These are phyloP conservation scores for Kalaharituber pfeilii DNA, from an alignment of 2,329 filamentous ascomycete genomes.

Conservation along the genomic window DNA sequence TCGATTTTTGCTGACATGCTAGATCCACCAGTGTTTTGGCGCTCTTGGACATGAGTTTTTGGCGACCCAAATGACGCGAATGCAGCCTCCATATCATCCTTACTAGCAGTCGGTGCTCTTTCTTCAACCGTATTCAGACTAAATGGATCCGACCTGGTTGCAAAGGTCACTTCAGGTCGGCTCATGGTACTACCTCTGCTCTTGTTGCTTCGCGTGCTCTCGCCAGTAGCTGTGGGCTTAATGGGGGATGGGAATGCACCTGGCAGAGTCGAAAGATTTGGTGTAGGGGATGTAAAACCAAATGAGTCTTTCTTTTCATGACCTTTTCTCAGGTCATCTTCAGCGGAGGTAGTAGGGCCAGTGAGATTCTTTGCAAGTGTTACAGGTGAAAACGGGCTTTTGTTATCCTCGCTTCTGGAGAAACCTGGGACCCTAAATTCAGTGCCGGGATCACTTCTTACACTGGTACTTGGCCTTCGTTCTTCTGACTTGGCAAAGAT, in stretches of 20 bases:
- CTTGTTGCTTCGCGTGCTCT: slow-evolving; percentile 33
- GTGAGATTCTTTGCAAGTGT: slow-evolving; percentile 19
- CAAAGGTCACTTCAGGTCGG: slow-evolving; percentile 34
- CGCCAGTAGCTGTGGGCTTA: slow-evolving; percentile 33
- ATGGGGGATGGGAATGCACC: slow-evolving; percentile 35
- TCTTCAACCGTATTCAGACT: slow-evolving; percentile 24
- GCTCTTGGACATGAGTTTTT: slow-evolving; percentile 33
- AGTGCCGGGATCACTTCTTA: slow-evolving; percentile 30
- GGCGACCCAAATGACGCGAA: slow-evolving; percentile 55
- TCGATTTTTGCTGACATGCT: slow-evolving; percentile 40
- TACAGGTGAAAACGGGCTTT: slow-evolving; percentile 16
- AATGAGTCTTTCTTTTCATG: slow-evolving; percentile 26
- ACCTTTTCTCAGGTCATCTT: slow-evolving; percentile 14
- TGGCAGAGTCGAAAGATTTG: slow-evolving; percentile 25
- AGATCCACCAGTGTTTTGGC: slow-evolving; percentile 27
- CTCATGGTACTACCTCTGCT: slow-evolving; percentile 27
- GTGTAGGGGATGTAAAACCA: slow-evolving; percentile 26
- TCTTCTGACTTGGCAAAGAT: slow-evolving; percentile 21
- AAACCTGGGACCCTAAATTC: slow-evolving; percentile 31
- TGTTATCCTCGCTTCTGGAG: slow-evolving; percentile 23
- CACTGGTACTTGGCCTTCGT: slow-evolving; percentile 16
- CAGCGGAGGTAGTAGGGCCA: slow-evolving; percentile 18
- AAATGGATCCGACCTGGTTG: slow-evolving; percentile 34
- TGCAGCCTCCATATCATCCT: slow-evolving; percentile 70
- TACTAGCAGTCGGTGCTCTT: slow-evolving; percentile 31